Percentiles rank a stretch among this genome's conserved stretches.
Evolutionary conservation across 352 stramenopile species (phyloP).

Genomic region (Phytophthora hibernalis): DNA sequence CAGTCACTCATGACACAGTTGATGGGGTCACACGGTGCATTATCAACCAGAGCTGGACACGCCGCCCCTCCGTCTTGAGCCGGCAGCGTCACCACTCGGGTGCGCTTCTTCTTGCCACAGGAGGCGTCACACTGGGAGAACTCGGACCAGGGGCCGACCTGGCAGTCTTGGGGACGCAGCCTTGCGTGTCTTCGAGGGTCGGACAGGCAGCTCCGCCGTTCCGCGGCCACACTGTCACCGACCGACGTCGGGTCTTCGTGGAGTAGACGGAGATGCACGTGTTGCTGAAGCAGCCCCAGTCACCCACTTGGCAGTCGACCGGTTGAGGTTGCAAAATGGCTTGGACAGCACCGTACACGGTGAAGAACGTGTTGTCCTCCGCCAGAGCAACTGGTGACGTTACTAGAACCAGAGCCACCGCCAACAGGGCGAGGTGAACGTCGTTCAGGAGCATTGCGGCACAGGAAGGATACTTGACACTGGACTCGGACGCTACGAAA

Average conservation of each 20-base stretch:
- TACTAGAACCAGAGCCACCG: slow-evolving; percentile 12
- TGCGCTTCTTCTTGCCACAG: slow-evolving; percentile 45
- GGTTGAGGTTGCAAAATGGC: slow-evolving; percentile 1
- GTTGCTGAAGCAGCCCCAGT: slow-evolving; percentile 46
- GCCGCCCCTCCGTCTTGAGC: slow-evolving; percentile 33
- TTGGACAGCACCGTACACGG: not conserved
- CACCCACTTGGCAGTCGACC: slow-evolving; percentile 44
- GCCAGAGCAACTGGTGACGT: not conserved
- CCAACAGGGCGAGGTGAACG: slow-evolving; percentile 8
- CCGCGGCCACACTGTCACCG: slow-evolving; percentile 29
- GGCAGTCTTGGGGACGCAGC: slow-evolving; percentile 56
- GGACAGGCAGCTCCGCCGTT: slow-evolving; percentile 52
- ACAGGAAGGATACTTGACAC: not conserved
- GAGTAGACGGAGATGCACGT: slow-evolving; percentile 36
- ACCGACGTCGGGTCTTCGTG: slow-evolving; percentile 52
- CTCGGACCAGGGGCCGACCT: slow-evolving; percentile 42
- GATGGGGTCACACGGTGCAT: slow-evolving; percentile 46
- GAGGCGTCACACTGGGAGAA: slow-evolving; percentile 40
- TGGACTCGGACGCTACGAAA: slow-evolving; percentile 21
- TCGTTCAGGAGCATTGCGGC: slow-evolving; percentile 14
- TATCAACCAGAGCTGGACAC: slow-evolving; percentile 43
- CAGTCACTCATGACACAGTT: slow-evolving; percentile 56
- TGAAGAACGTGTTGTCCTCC: slow-evolving; percentile 20
- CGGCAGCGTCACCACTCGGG: slow-evolving; percentile 33
- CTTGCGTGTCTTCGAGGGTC: slow-evolving; percentile 45